Evolutionary conservation across 176 grass and related monocot species (phyloP), one percentile per base, ranked within the genome.

Genomic region (Eragrostis curvula): DNA sequence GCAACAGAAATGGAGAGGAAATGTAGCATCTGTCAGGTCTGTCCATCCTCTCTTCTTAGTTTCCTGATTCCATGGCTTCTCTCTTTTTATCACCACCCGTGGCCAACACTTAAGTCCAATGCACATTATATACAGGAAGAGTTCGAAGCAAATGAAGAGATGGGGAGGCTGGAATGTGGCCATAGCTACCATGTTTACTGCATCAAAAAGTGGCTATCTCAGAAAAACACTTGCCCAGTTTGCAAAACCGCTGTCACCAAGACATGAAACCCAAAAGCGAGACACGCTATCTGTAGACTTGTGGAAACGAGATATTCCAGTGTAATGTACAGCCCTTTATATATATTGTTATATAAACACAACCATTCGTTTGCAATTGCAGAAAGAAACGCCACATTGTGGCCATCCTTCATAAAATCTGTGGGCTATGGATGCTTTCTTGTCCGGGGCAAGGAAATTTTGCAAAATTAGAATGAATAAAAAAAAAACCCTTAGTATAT

Each of bases 161-260:
- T 78, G 81, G 97, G 97, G 50, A 99, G 84, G 58, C 82, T 99
- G 32, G 89, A 89, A 20, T 99, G 97, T 46, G 93, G 89, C 48
- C 97, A 99, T 80, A 86, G 89, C 83, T 99, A 92, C 55, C 97
- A 99, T 77, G 85, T 94, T 32, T 90, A 90, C 60, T 99, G 97
- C 85, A 99, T 99, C 78, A 99, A 99, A 58, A 91, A 96, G 58
- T 99, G 97, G 97, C 97, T 99, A 73, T 82, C 83, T 74, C 93
- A 86, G 85, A 99, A 99, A 83, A 99, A 99, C 48, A 87, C 88
- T 64, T 96, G 97, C 83, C 97, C 97, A 71, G 85, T 99, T 81
- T 99, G 97, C 89, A 99, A 99, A 80, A 87, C 93, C 40, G 81
- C 97, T 24, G 91, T 96, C n/a, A 89, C 74, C 71, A 96, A 92